Conservation (phyloP, 306 rosid species). For the Echinosophora koreensis region DNA sequence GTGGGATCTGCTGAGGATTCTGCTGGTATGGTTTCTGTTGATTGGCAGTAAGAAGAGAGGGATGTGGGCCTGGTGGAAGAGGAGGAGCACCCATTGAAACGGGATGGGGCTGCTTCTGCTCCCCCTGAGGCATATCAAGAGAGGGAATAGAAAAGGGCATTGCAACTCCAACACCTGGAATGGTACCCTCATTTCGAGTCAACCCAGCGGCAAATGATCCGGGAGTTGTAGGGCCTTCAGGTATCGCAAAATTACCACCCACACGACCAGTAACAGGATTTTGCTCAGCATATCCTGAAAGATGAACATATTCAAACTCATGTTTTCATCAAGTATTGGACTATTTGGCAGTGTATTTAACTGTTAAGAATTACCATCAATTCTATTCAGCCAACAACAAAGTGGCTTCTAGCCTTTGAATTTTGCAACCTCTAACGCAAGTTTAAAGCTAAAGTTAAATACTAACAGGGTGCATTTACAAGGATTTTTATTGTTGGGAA, state of each 20-base stretch:
- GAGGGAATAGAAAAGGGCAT: conserved; percentile 84
- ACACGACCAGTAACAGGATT: conserved; percentile 75
- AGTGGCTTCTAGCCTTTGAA: conserved; percentile 14
- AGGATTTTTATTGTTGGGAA: conserved; percentile 20
- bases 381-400: conserved; percentile 21
- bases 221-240: conserved; percentile 91
- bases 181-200: conserved; percentile 92
- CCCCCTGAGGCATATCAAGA: conserved; percentile 82
- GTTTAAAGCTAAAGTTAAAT: conserved; percentile 23
- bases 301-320: conserved; percentile 40
- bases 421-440: conserved; percentile 29
- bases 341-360: conserved; percentile 7
- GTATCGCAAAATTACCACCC: conserved; percentile 69
- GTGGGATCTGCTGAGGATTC: conserved; percentile 88
- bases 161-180: conserved; percentile 97
- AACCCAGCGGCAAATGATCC: conserved; percentile 90
- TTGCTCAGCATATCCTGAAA: conserved; percentile 87
- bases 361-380: conserved; percentile 19
- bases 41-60: conserved; percentile 85
- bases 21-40: conserved; percentile 91
- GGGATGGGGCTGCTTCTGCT: conserved; percentile 81
- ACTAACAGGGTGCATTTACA: conserved; percentile 3
- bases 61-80: conserved; percentile 99
- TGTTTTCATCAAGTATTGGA: conserved; percentile 27
- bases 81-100: conserved; percentile 92